Base-by-base conservation (phyloP, 768 basidiomycete species). In the Naganishia randhawae region DNA sequence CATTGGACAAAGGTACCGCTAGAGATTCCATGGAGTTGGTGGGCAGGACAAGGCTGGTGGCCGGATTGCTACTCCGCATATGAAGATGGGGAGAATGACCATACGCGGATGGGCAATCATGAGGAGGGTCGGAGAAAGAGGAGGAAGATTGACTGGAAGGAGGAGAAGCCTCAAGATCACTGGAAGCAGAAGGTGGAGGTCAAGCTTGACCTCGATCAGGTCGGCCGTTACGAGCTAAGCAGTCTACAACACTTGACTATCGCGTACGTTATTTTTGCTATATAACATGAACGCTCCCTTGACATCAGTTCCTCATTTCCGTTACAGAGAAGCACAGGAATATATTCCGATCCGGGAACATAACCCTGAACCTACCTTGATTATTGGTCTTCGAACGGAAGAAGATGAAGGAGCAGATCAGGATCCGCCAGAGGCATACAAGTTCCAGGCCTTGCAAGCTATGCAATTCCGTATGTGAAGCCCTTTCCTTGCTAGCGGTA, bases 21-120 rank as follows among this genome's bases (percentile, higher is more conserved):
- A 4, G 71, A 66, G 27, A 31, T 65, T 0, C 75, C 75, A 11
- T 75, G 73, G 73, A 63, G 76, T 41, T 63, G 67, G 13, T 79
- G 78, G 78, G 65, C 71, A 65, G 78, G 78, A 2, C 77, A 79
- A 50, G 73, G 71, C 13, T 79, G 74, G 73, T 79, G 73, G 71
- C 71, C 72, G 6, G 78, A 76, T 63, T 75, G 76, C 70, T 76
- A 61, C 41, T 25, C 69, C 52, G 48, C 45, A 27, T 68, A 67
- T 19, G 52, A 29, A 7, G 57, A 11, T 10, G 41, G 66, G 29
- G 64, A 41, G 13, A 50, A 63, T 5, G 55, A 45, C 4, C 7
- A 29, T 32, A 31, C 37, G 16, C 55, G 50, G n/a, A 72, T 45
- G 39, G 32, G n/a, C 11, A 22, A 22, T 48, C 45, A 48, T 48